Evolutionary conservation across 2,329 filamentous ascomycete species (phyloP).

Genomic region (Calonectria naviculata): DNA sequence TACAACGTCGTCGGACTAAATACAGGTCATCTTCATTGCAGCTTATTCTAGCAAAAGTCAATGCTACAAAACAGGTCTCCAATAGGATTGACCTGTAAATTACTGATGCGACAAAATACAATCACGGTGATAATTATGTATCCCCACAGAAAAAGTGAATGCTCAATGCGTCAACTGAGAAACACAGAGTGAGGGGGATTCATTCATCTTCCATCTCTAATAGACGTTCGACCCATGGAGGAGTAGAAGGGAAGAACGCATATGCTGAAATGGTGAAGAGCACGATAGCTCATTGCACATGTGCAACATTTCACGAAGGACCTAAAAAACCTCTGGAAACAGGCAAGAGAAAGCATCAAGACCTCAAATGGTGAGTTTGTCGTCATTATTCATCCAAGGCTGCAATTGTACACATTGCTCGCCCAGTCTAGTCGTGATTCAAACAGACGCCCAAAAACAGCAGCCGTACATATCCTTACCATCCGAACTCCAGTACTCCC

Average conservation of each 20-base stretch:
- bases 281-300: not conserved
- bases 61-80: too few relatives aligned
- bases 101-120: too few relatives aligned
- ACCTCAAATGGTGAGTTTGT: slow-evolving; percentile 21
- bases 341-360: not conserved
- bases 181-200: slow-evolving; percentile 64
- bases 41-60: too few relatives aligned
- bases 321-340: not conserved
- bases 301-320: not conserved
- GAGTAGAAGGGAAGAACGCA: slow-evolving; percentile 60
- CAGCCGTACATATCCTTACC: slow-evolving; percentile 20
- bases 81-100: too few relatives aligned
- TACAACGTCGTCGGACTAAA: too few relatives aligned
- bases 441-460: slow-evolving; percentile 9
- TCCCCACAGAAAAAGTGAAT: slow-evolving; percentile 61
- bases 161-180: slow-evolving; percentile 55
- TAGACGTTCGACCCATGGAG: slow-evolving; percentile 66
- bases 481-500: slow-evolving; percentile 32
- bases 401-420: slow-evolving; percentile 17
- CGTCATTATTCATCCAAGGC: slow-evolving; percentile 29
- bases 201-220: slow-evolving; percentile 64
- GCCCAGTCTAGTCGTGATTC: not conserved
- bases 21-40: too few relatives aligned
- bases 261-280: slow-evolving; percentile 62
- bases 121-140: slow-evolving; percentile 43